Base-by-base conservation (phyloP, 495 filamentous ascomycete species). In the Terfezia boudieri region DNA sequence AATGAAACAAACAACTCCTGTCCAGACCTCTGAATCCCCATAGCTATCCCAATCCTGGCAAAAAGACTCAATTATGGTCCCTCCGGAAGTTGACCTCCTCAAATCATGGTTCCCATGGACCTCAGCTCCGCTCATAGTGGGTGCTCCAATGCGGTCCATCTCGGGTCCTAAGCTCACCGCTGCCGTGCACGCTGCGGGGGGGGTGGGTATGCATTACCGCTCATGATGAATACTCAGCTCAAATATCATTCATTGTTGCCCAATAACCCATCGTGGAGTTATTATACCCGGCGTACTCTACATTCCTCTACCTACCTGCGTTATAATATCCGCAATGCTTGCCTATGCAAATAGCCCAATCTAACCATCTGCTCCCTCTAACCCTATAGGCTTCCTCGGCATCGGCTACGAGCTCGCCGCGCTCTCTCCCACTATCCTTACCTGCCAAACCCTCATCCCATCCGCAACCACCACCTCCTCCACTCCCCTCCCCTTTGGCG, bases 121-220 rank as follows among this genome's bases (percentile, higher is more conserved):
- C 32, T 56, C 69, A 1, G 54, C 61, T 11, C 82, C 84, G 0
- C 70, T 87, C 48, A 72, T 90, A 22, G 68, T 77, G 55, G 64
- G 71, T 55, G 83, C 83, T 0, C 84, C 84, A 6, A 86, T 90
- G 82, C 75, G 79, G 48, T 67, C 81, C 32, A 77, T 85, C 59
- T 71, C 83, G 8, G 74, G 76, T 5, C 71, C 78, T 12, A 65
- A 67, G 43, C 69, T 86, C 0, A 70, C 81, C 8, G 61, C 73
- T 17, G 75, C 71, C 22, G 71, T 85, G 12, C 78, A 76, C 17
- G 70, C 68, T 52, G 80, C 83, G 22, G 80, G 81, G n/a, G 81
- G 81, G 0, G 64, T 84, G 2, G 80, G 80, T 73, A 61, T 14
- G 26, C 17, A 32, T 32, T 32, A 32, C 26, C 26, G 26, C 7